Conservation (phyloP, 148 eudicot species). For the Chenopodium quinoa region DNA sequence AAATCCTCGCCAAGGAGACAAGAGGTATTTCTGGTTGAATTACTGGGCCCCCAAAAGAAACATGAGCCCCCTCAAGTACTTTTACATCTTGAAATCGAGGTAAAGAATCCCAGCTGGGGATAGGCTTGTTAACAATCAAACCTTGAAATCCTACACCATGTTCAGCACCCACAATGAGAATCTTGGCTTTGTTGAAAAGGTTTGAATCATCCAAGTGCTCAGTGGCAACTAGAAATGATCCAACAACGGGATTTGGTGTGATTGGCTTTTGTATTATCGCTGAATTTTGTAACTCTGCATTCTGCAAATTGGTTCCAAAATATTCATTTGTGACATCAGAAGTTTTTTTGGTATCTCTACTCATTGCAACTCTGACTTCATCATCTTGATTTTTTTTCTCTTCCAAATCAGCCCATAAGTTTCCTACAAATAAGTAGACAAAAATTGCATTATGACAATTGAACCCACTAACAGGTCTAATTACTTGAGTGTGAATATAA, state of each 20-base stretch:
- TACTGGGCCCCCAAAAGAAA: slow-evolving; percentile 82
- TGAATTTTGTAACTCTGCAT: slow-evolving; percentile 24
- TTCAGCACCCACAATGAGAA: slow-evolving; percentile 66
- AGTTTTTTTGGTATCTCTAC: slow-evolving; percentile 13
- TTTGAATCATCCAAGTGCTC: slow-evolving; percentile 45
- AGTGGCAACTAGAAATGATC: slow-evolving; percentile 68
- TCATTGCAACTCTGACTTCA: slow-evolving; percentile 20
- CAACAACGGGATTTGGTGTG: slow-evolving; percentile 36
- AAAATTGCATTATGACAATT: neutral
- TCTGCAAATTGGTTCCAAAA: slow-evolving; percentile 34
- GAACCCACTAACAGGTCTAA: neutral
- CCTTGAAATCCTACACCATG: slow-evolving; percentile 65
- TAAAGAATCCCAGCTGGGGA: slow-evolving; percentile 59
- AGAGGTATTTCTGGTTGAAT: slow-evolving; percentile 54
- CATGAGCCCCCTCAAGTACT: slow-evolving; percentile 47
- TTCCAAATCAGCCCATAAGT: slow-evolving; percentile 35
- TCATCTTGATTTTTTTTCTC: slow-evolving; percentile 17
- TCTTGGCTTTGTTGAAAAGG: slow-evolving; percentile 49
- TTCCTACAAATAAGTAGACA: slow-evolving; percentile 31
- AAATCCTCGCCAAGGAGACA: slow-evolving; percentile 49
- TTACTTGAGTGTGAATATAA: neutral
- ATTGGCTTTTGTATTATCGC: slow-evolving; percentile 21
- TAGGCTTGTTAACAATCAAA: slow-evolving; percentile 63
- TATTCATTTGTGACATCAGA: slow-evolving; percentile 23
- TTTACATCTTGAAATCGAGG: slow-evolving; percentile 38